Evolutionary conservation across 371 early-diverging fungal genomes (phyloP), one percentile per base, ranked within the genome.

Genomic region (Circinella umbellata): DNA sequence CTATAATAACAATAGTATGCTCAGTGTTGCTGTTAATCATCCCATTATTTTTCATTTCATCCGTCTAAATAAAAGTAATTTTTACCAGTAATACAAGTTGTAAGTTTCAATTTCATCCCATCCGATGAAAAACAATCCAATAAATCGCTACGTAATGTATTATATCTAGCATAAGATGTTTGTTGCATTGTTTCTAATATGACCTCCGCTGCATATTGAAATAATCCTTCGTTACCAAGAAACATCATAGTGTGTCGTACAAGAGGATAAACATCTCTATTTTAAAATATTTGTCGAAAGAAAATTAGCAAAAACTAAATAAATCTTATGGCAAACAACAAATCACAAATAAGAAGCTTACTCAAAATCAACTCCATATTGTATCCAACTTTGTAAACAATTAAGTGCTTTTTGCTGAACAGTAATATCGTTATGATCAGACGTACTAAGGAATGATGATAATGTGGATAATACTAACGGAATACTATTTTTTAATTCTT

Each of bases 301-400:
- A 42, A 42, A 42, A 42, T 11, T 9, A 42, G 11, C 9, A 9
- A 42, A 42, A 11, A 42, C 1, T 11, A 42, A 42, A 42, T 42
- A 42, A 42, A 42, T 27, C 27, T 11, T 15, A n/a, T 42, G 7
- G 38, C 36, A 10, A 53, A 62, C 36, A 36, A 65, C 5, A 46
- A 62, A 35, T 34, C 15, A 61, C 27, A 27, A 27, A 27, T 27
- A 27, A 27, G 27, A 27, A 27, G 2, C 84, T 69, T 85, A 87
- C 86, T 87, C 88, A 46, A 87, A 76, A 7, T 81, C 57, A 47
- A 90, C 72, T 3, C 89, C 89, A 57, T 90, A 90, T 61, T 85
- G 85, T 34, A 90, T 80, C 91, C 91, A 90, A 49, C 89, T 88
- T 55, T 86, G 84, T 51, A 89, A 76, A 66, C 88, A 87, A 47